phyloP scores from a whole-genome alignment of 2,329 filamentous ascomycete genomes.

The Westerdykella ornata region DNA sequence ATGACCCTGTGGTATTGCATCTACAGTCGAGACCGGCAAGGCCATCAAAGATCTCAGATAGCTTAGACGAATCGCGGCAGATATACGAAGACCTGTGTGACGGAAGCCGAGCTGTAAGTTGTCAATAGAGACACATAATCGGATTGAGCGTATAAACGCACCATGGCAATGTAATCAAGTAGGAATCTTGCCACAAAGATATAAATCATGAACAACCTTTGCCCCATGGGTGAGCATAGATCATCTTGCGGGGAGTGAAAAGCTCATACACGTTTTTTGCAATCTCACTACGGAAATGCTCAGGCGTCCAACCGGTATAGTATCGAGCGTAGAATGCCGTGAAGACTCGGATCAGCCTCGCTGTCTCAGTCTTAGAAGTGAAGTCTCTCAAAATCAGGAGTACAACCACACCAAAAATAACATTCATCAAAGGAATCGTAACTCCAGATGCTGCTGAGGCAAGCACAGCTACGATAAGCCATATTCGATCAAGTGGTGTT shows the following conservation, averaged over 20 bases:
- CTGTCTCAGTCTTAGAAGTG: conserved; percentile 6
- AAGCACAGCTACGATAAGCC: conserved; percentile 11
- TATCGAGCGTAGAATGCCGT: conserved; percentile 39
- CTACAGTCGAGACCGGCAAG: conserved; percentile 20
- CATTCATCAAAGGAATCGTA: conserved; percentile 49
- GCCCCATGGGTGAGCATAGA: not conserved
- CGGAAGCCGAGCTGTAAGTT: conserved; percentile 20
- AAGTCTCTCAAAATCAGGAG: not conserved
- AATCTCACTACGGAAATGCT: conserved; percentile 43
- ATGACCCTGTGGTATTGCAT: conserved; percentile 23
- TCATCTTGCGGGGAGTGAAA: not conserved
- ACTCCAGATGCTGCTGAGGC: conserved; percentile 18
- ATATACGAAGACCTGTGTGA: conserved; percentile 20
- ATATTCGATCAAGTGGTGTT: conserved; percentile 9
- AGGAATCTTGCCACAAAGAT: conserved; percentile 51
- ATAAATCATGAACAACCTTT: conserved; percentile 52
- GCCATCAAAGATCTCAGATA: conserved; percentile 21
- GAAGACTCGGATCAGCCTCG: conserved; percentile 44
- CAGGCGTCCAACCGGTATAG: conserved; percentile 39
- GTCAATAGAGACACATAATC: conserved; percentile 3
- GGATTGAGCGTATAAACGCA: conserved; percentile 18
- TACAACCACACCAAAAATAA: conserved; percentile 48
- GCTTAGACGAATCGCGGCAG: conserved; percentile 18
- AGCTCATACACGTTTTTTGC: conserved; percentile 38
- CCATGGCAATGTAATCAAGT: conserved; percentile 51